phyloP scores from a whole-genome alignment of 257 asterid genomes.

The Solanum paucissectum region DNA sequence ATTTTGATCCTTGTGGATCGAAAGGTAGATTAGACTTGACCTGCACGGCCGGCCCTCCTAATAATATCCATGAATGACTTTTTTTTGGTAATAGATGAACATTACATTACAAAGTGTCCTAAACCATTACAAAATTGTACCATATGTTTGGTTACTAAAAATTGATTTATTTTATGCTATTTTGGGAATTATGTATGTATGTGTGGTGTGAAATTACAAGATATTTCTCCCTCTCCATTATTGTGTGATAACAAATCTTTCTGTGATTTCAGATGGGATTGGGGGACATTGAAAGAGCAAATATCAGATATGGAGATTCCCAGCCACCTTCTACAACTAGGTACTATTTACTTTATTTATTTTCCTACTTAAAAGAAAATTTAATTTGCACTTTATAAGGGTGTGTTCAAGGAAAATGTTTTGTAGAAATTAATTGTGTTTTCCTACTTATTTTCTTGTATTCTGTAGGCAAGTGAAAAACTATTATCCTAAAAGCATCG shows the following conservation, averaged over 20 bases:
- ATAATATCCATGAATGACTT: no score
- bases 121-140: background rate
- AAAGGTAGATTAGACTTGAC: no score
- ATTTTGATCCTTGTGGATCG: no score
- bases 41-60: no score
- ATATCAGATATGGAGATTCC: conserved; percentile 48
- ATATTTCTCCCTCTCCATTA: background rate
- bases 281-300: conserved; percentile 44
- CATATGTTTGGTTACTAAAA: background rate
- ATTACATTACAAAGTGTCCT: background rate
- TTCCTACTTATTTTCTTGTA: no score
- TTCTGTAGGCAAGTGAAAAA: background rate
- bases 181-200: background rate
- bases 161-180: background rate
- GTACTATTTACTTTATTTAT: conserved; percentile 7
- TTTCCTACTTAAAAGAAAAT: background rate
- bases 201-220: background rate
- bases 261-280: conserved; percentile 43
- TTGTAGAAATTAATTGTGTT: background rate
- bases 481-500: background rate
- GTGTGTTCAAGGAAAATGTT: background rate
- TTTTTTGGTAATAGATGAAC: background rate
- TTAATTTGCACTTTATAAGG: background rate
- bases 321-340: conserved; percentile 35
- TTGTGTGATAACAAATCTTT: background rate